phyloP scores from a whole-genome alignment of 257 asterid genomes.

The Primulina eburnea region DNA sequence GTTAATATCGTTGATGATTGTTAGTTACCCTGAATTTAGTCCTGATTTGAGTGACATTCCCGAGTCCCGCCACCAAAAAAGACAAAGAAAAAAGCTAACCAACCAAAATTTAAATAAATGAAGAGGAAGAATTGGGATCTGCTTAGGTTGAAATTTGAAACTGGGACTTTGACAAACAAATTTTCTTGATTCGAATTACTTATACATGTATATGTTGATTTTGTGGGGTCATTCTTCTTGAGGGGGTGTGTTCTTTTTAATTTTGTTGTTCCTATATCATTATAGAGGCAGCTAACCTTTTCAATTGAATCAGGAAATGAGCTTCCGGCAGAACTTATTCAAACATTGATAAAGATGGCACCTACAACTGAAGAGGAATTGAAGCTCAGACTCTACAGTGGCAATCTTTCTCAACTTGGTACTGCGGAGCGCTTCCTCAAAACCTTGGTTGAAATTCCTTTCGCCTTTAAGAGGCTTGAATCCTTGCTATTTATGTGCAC shows the following conservation, averaged over 20 bases:
- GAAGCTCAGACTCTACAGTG: constrained; percentile 57
- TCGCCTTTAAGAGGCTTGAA: constrained; percentile 62
- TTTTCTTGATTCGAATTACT: not conserved
- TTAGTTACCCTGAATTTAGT: no score
- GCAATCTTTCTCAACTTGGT: constrained; percentile 49
- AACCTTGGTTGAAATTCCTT: constrained; percentile 63
- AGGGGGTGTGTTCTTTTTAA: not conserved
- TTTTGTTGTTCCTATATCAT: not conserved
- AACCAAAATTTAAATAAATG: no score
- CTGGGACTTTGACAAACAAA: not conserved
- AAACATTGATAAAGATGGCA: constrained; percentile 65
- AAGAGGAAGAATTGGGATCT: no score
- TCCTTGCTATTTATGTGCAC: constrained; percentile 55
- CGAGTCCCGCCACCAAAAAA: no score
- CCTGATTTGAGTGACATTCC: no score
- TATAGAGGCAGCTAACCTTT: constrained; percentile 10
- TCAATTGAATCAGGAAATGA: constrained; percentile 48
- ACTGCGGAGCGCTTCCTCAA: constrained; percentile 70
- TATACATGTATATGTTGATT: not conserved
- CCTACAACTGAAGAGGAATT: constrained; percentile 69
- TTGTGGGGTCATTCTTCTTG: not conserved
- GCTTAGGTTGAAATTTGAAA: no score
- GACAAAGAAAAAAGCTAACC: no score
- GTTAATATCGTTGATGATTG: no score
- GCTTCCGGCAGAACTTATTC: constrained; percentile 63